Percentiles rank a stretch among this genome's conserved stretches.
These are phyloP conservation scores for Penicillium sp. DNA, from an alignment of 2,329 filamentous ascomycete species.

Conservation along the genomic window DNA sequence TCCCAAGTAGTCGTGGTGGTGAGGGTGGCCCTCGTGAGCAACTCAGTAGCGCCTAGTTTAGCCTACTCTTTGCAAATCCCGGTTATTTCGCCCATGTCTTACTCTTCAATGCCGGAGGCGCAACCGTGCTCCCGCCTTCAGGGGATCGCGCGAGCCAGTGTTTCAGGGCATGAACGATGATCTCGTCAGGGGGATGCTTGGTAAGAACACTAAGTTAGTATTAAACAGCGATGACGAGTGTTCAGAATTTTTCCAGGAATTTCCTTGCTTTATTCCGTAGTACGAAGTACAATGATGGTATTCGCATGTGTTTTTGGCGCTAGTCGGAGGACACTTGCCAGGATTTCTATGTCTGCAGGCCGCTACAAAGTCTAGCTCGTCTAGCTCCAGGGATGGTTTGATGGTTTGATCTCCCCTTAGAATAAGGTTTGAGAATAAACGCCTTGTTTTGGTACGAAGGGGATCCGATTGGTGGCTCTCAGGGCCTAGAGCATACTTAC, in stretches of 20 bases:
- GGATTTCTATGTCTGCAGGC: not conserved
- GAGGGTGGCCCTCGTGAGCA: no score
- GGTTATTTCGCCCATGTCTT: not conserved
- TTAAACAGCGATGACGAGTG: not conserved
- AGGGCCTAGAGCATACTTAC: not conserved
- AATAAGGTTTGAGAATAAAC: conserved; percentile 1
- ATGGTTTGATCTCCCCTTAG: not conserved
- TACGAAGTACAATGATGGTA: not conserved
- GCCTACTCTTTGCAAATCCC: not conserved
- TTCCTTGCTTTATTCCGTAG: no score
- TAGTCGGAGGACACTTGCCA: not conserved
- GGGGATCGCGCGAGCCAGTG: conserved; percentile 5
- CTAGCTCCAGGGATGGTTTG: not conserved
- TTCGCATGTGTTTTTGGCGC: not conserved
- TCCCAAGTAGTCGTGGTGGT: no score
- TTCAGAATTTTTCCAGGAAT: no score
- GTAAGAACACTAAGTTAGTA: not conserved
- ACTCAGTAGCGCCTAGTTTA: no score
- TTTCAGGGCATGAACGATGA: conserved; percentile 8
- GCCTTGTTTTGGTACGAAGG: not conserved
- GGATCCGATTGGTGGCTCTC: not conserved
- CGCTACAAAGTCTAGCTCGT: not conserved
- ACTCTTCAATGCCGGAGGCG: not conserved
- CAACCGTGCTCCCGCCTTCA: conserved; percentile 4
- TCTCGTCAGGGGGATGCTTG: not conserved